These are phyloP conservation scores for Didymella pinodella DNA, from an alignment of 2,329 filamentous ascomycete species.

Conservation along the genomic window DNA sequence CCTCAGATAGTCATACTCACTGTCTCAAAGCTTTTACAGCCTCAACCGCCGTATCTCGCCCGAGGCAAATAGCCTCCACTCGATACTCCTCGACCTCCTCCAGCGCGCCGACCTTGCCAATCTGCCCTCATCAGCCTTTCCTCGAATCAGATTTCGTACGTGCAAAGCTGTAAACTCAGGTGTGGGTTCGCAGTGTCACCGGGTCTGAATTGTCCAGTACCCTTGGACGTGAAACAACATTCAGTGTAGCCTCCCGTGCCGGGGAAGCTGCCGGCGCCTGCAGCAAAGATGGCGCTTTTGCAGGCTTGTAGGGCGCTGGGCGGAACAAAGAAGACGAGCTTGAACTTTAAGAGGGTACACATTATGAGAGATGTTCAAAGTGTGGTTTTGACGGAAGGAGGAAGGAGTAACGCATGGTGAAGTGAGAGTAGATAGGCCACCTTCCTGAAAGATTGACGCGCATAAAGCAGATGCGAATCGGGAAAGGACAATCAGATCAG, in stretches of 20 bases:
- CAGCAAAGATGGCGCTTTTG: slow-evolving; percentile 57
- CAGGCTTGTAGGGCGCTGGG: slow-evolving; percentile 46
- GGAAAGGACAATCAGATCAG: neutral
- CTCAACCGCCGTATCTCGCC: slow-evolving; percentile 63
- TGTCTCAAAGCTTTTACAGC: slow-evolving; percentile 71
- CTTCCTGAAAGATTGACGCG: neutral
- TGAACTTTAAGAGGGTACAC: slow-evolving; percentile 44
- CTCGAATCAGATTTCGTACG: neutral
- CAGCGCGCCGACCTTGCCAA: slow-evolving; percentile 65
- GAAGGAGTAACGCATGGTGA: neutral
- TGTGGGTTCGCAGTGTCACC: slow-evolving; percentile 68
- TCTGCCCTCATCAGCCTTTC: slow-evolving; percentile 40
- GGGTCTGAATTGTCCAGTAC: slow-evolving; percentile 72
- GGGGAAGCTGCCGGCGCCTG: slow-evolving; percentile 55
- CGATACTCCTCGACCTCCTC: slow-evolving; percentile 68
- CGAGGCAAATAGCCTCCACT: slow-evolving; percentile 69
- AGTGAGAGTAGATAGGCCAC: neutral
- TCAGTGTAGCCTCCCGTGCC: slow-evolving; percentile 55
- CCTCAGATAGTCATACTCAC: slow-evolving; percentile 51
- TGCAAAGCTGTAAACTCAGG: slow-evolving; percentile 22
- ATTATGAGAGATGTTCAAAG: neutral
- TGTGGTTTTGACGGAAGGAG: neutral
- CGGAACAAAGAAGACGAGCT: slow-evolving; percentile 58
- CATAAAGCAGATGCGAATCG: neutral
- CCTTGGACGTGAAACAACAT: slow-evolving; percentile 55